phyloP scores from a whole-genome alignment of 257 asterid genomes.

The Solanum acaule region DNA sequence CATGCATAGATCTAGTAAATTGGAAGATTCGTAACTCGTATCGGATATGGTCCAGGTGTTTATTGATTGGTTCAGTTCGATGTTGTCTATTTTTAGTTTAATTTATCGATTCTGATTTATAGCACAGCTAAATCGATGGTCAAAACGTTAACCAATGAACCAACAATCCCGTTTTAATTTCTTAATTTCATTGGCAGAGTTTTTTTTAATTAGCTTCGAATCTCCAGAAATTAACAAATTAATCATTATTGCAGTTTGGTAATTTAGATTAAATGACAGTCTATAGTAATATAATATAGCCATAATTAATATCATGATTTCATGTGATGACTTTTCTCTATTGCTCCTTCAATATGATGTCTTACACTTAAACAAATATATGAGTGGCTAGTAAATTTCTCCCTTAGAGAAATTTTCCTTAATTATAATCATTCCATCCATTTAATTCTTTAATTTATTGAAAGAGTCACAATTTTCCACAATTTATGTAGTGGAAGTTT shows the following conservation, averaged over 20 bases:
- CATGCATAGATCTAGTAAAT: neutral
- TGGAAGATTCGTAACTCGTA: neutral
- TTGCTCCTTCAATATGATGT: neutral
- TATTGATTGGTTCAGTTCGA: neutral
- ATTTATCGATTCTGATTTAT: no score
- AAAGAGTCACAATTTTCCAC: neutral
- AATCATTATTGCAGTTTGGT: neutral
- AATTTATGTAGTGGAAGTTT: neutral
- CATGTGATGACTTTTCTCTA: neutral
- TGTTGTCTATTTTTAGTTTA: no score
- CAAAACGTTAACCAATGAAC: neutral
- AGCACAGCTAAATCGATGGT: neutral
- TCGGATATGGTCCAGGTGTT: neutral
- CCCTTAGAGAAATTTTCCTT: neutral
- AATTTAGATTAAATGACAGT: neutral
- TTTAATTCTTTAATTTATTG: neutral
- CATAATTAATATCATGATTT: no score
- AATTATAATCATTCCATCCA: neutral
- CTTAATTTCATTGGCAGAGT: neutral
- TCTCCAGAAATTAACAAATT: neutral
- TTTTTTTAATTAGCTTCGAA: neutral
- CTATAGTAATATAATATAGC: neutral
- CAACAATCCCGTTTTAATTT: neutral
- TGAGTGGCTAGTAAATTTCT: neutral
- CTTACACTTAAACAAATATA: neutral